A percentile compares a stretch with the other conserved stretches of the same genome.
These are phyloP conservation scores for Pythium chondricola DNA, from an alignment of 352 stramenopile species.

Conservation along the genomic window DNA sequence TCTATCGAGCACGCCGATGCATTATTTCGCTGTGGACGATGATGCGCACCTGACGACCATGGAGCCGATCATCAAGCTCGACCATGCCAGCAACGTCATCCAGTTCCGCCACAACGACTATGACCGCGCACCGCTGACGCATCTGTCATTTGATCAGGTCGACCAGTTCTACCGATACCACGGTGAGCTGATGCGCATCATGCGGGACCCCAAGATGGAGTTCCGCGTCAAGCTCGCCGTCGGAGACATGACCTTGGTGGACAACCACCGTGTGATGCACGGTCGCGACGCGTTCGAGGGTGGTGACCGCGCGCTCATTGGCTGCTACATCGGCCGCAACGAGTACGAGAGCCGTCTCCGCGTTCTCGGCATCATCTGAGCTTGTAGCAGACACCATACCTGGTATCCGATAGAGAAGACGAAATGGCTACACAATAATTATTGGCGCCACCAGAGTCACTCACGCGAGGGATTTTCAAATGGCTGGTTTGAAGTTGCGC, in stretches of 20 bases:
- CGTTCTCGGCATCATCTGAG: conserved; percentile 78
- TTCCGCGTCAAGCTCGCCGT: conserved; percentile 57
- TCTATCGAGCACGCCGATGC: conserved; percentile 57
- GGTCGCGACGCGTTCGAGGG: conserved; percentile 73
- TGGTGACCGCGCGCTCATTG: conserved; percentile 72
- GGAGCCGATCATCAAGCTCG: conserved; percentile 73
- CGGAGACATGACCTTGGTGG: conserved; percentile 80
- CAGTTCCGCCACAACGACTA: conserved; percentile 89
- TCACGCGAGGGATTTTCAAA: no score
- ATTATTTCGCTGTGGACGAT: conserved; percentile 74
- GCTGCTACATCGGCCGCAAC: conserved; percentile 84
- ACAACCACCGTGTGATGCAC: conserved; percentile 87
- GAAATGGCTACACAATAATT: no score
- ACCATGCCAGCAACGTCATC: conserved; percentile 64
- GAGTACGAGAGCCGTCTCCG: conserved; percentile 85
- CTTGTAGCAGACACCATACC: no score
- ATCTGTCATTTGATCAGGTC: conserved; percentile 69
- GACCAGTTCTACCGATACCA: conserved; percentile 70
- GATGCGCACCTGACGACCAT: conserved; percentile 72
- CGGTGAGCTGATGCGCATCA: conserved; percentile 52
- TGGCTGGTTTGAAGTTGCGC: no score
- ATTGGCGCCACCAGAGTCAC: no score
- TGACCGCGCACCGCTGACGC: conserved; percentile 75
- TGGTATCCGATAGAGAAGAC: no score
- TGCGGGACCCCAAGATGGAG: conserved; percentile 60